Evolutionary conservation across 2,329 filamentous ascomycete species (phyloP), one percentile per base, ranked within the genome.

Genomic region (Dothideomycetidae sp.): DNA sequence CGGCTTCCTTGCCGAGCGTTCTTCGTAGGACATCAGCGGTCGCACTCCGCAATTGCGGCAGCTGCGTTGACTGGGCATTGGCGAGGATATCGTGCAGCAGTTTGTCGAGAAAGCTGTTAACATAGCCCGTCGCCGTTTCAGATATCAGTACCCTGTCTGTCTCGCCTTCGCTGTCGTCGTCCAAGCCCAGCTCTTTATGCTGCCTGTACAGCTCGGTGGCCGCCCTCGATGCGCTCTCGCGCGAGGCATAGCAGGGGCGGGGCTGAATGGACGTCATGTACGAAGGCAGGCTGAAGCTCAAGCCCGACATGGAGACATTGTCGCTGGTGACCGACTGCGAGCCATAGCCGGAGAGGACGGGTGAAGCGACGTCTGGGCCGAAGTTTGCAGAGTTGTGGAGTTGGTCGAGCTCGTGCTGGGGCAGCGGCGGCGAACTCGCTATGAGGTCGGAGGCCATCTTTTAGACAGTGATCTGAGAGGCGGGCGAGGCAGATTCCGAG

Each of bases 81-180:
- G 76, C 74, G n/a, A 98, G 72, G 44, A 96, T 81, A 52, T 83
- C 88, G 64, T 86, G 93, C 4, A 98, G 70, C 3, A 96, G 67
- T 53, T 94, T 83, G 56, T 98, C 90, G 44, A 98, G 72, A 53
- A 98, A 98, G 50, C 72, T 76, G 61, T 98, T 98, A 53, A 94
- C 72, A 7, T 93, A 70, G 29, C 70, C 68, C 26, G 96, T 64
- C 1, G 90, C 82, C 17, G 71, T 69, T 2, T 70, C 66, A 1
- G 84, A 78, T 12, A 81, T 81, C 12, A 78, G 74, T 47, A 81
- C 78, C 32, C 48, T 40, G 40, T 70, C 68, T 46, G 77, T 71
- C 39, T 78, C 68, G 35, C 73, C 73, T 47, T 80, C 70, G 44
- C 79, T 71, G 51, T 81, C 74, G 50, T 50, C 47, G 31, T 50